phyloP scores from a whole-genome alignment of 1,284 basidiomycete genomes.

The Ustilago cynodontis region DNA sequence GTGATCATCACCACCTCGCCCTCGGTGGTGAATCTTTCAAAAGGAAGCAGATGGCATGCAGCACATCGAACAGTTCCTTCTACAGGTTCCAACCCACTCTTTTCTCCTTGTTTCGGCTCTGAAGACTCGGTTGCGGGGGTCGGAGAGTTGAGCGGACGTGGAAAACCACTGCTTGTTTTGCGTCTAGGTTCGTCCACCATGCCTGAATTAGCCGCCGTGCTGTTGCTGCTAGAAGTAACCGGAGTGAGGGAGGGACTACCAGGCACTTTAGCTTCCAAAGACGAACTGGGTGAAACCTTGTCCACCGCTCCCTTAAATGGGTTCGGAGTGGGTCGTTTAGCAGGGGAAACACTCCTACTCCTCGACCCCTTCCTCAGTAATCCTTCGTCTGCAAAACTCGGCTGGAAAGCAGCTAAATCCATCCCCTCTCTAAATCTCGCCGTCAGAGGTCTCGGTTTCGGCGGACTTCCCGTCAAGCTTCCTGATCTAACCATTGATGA shows the following conservation, averaged over 20 bases:
- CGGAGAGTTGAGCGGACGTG: conserved; percentile 29
- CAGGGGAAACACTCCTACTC: conserved; percentile 54
- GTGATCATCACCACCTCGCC: conserved; percentile 54
- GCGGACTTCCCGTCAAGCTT: conserved; percentile 44
- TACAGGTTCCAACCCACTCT: conserved; percentile 15
- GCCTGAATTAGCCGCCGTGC: no score
- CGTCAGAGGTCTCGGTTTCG: conserved; percentile 54
- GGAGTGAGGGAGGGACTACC: conserved; percentile 24
- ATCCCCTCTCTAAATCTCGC: conserved; percentile 52
- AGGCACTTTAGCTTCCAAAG: conserved; percentile 21
- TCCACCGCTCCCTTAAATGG: not conserved
- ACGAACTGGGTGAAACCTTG: not conserved
- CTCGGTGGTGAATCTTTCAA: conserved; percentile 24
- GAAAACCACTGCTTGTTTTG: conserved; percentile 30
- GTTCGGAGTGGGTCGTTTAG: conserved; percentile 17
- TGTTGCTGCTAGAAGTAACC: not conserved
- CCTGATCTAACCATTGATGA: conserved; percentile 32
- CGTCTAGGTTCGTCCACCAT: not conserved
- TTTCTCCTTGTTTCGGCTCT: conserved; percentile 22
- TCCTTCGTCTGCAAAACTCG: conserved; percentile 20
- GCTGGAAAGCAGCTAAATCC: conserved; percentile 54
- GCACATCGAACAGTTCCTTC: conserved; percentile 29
- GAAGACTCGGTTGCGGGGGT: conserved; percentile 3
- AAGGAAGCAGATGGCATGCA: conserved; percentile 43
- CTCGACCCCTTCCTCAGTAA: conserved; percentile 39